Percentiles rank a stretch among this genome's conserved stretches.
Conservation (phyloP, 2,329 filamentous ascomycete species). For the Aaosphaeria arxii region DNA sequence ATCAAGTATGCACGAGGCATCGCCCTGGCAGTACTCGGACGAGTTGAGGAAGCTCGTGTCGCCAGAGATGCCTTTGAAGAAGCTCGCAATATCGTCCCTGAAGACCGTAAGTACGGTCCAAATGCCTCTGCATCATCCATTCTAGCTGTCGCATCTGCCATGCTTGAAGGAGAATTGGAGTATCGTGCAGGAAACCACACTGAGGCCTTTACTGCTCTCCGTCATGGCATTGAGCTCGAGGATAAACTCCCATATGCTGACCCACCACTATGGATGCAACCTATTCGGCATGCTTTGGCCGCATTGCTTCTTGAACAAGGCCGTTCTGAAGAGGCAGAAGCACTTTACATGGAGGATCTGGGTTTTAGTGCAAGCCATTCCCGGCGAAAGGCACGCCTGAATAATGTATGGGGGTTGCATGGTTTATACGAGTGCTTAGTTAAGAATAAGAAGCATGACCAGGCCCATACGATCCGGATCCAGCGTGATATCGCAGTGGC, state of each 20-base stretch:
- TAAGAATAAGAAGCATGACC: background rate
- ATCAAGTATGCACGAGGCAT: background rate
- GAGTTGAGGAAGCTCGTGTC: background rate
- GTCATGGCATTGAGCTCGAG: slow-evolving; percentile 1
- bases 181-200: too few species aligned
- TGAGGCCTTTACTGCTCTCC: too few species aligned
- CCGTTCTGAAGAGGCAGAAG: slow-evolving; percentile 1
- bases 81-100: too few species aligned
- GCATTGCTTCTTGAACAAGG: slow-evolving; percentile 4
- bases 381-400: background rate
- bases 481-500: background rate
- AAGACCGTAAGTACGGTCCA: too few species aligned
- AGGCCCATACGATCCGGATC: background rate
- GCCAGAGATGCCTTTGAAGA: slow-evolving; percentile 1
- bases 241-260: slow-evolving; percentile 1
- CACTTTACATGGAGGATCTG: background rate
- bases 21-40: background rate
- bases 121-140: too few species aligned
- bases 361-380: background rate
- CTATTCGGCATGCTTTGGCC: slow-evolving; percentile 4
- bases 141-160: too few species aligned
- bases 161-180: too few species aligned
- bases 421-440: background rate
- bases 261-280: slow-evolving; percentile 5
- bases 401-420: background rate